Percentiles rank a stretch among this genome's conserved stretches.
Conservation (phyloP, 2,329 filamentous ascomycete genomes). For the Eutypa lata region DNA sequence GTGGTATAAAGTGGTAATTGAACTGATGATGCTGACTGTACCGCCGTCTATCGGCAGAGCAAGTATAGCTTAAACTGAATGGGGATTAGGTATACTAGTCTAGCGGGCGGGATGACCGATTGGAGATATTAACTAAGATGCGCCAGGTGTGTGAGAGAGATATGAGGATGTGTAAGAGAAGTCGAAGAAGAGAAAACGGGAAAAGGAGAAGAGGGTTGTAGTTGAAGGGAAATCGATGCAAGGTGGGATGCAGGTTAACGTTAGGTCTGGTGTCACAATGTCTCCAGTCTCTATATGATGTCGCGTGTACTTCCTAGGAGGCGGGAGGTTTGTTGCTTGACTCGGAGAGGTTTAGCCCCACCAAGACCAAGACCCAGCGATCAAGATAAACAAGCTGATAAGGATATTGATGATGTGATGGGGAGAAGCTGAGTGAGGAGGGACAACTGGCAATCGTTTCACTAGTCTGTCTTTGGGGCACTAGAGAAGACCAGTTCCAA, state of each 20-base stretch:
- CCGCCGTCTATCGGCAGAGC: not conserved
- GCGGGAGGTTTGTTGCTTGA: not conserved
- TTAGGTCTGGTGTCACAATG: not conserved
- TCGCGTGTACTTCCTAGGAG: not conserved
- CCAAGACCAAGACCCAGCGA: not conserved
- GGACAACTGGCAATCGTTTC: too few relatives aligned
- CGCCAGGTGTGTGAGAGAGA: not conserved
- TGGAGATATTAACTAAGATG: not conserved
- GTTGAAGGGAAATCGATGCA: not conserved
- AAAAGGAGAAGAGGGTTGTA: not conserved
- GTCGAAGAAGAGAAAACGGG: not conserved
- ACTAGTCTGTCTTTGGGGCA: too few relatives aligned
- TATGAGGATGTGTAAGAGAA: not conserved
- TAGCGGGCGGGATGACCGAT: not conserved
- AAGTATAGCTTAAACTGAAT: not conserved
- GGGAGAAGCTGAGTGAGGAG: not conserved
- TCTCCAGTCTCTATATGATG: not conserved
- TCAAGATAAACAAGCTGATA: not conserved
- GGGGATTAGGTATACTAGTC: not conserved
- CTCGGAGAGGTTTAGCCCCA: not conserved
- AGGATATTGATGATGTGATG: not conserved
- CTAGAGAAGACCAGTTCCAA: too few relatives aligned
- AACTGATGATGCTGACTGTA: not conserved
- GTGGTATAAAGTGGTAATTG: too few relatives aligned
- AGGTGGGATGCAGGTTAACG: not conserved